Evolutionary conservation across 1,139 yeast species (phyloP).

Genomic region (Trichomonascaceae sp.): DNA sequence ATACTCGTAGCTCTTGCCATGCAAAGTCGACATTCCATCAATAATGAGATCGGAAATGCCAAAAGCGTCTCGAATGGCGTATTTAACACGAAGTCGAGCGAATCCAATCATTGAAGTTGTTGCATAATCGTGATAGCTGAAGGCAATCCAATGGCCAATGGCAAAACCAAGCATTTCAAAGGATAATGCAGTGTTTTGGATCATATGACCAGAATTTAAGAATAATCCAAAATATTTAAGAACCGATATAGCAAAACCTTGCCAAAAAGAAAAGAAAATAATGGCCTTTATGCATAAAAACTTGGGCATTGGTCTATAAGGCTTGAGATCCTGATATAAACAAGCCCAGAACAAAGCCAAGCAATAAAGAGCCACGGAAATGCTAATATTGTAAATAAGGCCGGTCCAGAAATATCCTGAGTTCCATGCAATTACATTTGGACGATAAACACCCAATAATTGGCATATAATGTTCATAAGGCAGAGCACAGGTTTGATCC

Average conservation of each 20-base stretch:
- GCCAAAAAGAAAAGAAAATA: constrained; percentile 97
- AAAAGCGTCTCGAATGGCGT: constrained; percentile 70
- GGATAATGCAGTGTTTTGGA: constrained; percentile 77
- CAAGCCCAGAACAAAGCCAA: constrained; percentile 92
- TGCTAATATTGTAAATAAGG: constrained; percentile 69
- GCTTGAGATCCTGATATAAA: constrained; percentile 64
- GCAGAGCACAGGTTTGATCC: constrained; percentile 84
- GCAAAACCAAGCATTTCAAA: constrained; percentile 84
- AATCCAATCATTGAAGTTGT: constrained; percentile 54
- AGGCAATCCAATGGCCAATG: constrained; percentile 79
- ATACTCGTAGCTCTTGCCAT: constrained; percentile 75
- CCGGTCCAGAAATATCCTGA: constrained; percentile 63
- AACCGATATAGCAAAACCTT: constrained; percentile 65
- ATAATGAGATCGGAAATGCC: constrained; percentile 68
- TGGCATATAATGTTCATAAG: constrained; percentile 49
- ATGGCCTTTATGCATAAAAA: constrained; percentile 88
- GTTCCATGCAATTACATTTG: constrained; percentile 43
- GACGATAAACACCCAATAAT: constrained; percentile 40
- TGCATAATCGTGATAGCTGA: constrained; percentile 69
- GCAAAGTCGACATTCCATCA: constrained; percentile 71
- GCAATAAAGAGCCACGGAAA: constrained; percentile 74
- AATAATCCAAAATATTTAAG: constrained; percentile 53
- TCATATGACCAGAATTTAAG: constrained; percentile 40
- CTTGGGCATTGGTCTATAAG: constrained; percentile 86
- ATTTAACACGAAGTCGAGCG: constrained; percentile 53